Conservation (phyloP, 345 rosid genomes). For the Litchi chinensis region DNA sequence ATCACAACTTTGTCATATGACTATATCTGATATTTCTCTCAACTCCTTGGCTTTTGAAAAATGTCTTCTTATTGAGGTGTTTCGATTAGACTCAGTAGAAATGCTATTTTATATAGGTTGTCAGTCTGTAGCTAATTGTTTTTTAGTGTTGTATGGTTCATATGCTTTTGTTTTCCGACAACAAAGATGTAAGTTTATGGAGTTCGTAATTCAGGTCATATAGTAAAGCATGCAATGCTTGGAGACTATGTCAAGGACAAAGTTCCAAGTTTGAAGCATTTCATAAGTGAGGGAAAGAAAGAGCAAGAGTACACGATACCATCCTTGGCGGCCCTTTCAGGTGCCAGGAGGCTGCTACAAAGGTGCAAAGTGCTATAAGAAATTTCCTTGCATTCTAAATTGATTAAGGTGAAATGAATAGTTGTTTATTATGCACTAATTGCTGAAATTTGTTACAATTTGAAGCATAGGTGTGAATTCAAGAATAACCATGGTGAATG, state of each 20-base stretch:
- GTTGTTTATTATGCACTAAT: background rate
- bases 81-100: background rate
- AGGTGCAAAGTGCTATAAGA: conserved; percentile 42
- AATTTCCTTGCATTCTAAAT: conserved; percentile 5
- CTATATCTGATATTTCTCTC: too few relatives aligned
- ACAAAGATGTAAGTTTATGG: background rate
- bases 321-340: conserved; percentile 80
- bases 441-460: conserved; percentile 3
- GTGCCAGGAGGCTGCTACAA: conserved; percentile 64
- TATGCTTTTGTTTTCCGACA: background rate
- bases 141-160: background rate
- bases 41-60: background rate
- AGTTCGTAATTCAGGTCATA: conserved; percentile 40
- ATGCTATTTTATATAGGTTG: background rate
- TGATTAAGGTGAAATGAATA: background rate
- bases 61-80: background rate
- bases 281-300: conserved; percentile 41
- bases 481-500: conserved; percentile 81
- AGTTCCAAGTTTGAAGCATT: conserved; percentile 72
- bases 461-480: conserved; percentile 67
- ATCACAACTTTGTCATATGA: background rate
- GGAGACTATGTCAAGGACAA: conserved; percentile 64
- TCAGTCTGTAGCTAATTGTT: background rate
- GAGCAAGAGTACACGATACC: conserved; percentile 49
- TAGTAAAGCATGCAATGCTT: conserved; percentile 49